Percentiles rank a stretch among this genome's conserved stretches.
These are phyloP conservation scores for Exophiala sideris DNA, from an alignment of 2,329 filamentous ascomycete species.

Conservation along the genomic window DNA sequence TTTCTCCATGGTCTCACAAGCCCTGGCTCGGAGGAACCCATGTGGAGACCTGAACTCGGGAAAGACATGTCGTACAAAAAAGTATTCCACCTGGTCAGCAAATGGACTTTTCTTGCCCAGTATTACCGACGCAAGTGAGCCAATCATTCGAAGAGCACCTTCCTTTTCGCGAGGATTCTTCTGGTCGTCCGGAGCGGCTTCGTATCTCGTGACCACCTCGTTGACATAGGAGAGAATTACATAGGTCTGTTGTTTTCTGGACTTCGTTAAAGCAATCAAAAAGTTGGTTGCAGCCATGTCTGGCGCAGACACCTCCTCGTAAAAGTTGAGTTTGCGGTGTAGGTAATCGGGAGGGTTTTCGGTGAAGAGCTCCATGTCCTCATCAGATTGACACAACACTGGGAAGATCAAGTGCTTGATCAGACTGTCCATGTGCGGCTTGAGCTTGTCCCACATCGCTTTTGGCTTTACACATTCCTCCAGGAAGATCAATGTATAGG, in stretches of 20 bases:
- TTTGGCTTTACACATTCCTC: conserved; percentile 98
- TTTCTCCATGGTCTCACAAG: conserved; percentile 96
- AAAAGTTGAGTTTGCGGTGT: conserved; percentile 95
- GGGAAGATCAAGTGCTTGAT: conserved; percentile 95
- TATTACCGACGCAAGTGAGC: conserved; percentile 87
- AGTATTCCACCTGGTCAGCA: conserved; percentile 95
- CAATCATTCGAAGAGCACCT: conserved; percentile 94
- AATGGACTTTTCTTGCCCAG: conserved; percentile 98
- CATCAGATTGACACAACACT: conserved; percentile 84
- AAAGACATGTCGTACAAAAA: conserved; percentile 97
- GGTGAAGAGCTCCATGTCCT: conserved; percentile 91
- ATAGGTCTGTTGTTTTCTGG: conserved; percentile 91
- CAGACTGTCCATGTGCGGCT: conserved; percentile 87
- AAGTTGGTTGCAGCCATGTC: conserved; percentile 97
- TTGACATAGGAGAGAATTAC: conserved; percentile 94
- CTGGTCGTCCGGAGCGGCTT: conserved; percentile 75
- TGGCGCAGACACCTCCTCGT: conserved; percentile 91
- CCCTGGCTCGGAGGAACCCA: conserved; percentile 87
- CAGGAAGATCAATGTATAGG: conserved; percentile 89
- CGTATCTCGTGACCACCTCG: conserved; percentile 88
- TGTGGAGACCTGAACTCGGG: conserved; percentile 92
- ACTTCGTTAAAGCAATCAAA: conserved; percentile 89
- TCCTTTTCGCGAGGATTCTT: conserved; percentile 96
- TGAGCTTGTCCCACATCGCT: conserved; percentile 91
- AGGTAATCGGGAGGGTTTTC: conserved; percentile 95